phyloP scores from a whole-genome alignment of 805 yeast species.

The Myxozyma sirexii region DNA sequence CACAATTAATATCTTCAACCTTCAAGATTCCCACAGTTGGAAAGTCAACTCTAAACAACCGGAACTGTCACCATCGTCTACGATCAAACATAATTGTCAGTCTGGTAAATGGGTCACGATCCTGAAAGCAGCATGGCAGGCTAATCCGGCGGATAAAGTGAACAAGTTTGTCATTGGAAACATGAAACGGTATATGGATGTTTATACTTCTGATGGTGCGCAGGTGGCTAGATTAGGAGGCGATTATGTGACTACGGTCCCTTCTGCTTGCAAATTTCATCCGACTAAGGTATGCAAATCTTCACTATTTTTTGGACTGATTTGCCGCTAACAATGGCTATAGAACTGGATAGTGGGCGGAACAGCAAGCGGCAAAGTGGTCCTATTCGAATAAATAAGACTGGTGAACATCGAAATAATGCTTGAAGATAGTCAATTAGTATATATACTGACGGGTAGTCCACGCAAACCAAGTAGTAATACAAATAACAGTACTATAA shows the following conservation, averaged over 20 bases:
- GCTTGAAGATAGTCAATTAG: background rate
- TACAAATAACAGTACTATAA: background rate
- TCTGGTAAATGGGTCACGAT: constrained; percentile 95
- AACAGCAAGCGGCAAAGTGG: constrained; percentile 85
- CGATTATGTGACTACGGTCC: constrained; percentile 76
- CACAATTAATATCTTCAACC: constrained; percentile 70
- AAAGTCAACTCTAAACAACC: constrained; percentile 17
- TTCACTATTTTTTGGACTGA: no score
- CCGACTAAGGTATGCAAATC: constrained; percentile 56
- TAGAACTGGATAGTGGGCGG: constrained; percentile 90
- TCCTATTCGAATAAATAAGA: constrained; percentile 7
- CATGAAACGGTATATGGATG: constrained; percentile 86
- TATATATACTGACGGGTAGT: background rate
- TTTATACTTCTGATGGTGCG: constrained; percentile 74
- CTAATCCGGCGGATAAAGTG: constrained; percentile 64
- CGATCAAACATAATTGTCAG: constrained; percentile 87
- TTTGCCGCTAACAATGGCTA: no score
- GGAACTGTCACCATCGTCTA: constrained; percentile 60
- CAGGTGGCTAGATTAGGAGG: constrained; percentile 75
- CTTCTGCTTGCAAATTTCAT: constrained; percentile 85
- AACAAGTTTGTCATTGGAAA: constrained; percentile 90
- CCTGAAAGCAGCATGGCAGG: constrained; percentile 85
- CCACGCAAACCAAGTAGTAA: background rate
- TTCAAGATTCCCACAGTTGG: constrained; percentile 38
- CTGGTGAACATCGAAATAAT: background rate